Percentiles rank a stretch among this genome's conserved stretches.
Conservation (phyloP, 208 protist genomes). For the Acanthamoeba sp. region DNA sequence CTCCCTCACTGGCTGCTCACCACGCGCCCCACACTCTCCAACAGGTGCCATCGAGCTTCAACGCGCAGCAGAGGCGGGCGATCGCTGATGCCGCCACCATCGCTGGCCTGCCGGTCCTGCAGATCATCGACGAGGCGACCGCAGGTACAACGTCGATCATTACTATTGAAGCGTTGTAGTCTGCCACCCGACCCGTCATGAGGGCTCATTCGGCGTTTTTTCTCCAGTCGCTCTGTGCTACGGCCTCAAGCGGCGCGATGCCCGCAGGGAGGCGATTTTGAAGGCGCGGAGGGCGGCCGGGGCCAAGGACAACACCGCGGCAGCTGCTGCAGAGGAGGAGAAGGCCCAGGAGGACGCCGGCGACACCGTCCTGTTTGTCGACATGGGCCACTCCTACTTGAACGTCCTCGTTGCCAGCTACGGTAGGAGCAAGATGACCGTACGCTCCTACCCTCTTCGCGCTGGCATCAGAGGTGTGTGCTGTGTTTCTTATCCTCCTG, state of each 20-base stretch:
- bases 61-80: neutral
- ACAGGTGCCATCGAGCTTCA: conserved; percentile 23
- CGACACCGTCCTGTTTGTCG: conserved; percentile 58
- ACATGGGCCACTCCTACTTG: conserved; percentile 68
- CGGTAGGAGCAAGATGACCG: conserved; percentile 30
- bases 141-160: conserved; percentile 51
- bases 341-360: conserved; percentile 38
- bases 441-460: neutral
- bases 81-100: conserved; percentile 31
- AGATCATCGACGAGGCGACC: conserved; percentile 51
- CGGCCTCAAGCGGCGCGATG: conserved; percentile 20
- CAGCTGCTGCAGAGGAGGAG: conserved; percentile 2
- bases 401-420: conserved; percentile 30
- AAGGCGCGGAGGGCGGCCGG: neutral
- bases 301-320: neutral
- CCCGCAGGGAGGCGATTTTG: conserved; percentile 20
- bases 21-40: neutral
- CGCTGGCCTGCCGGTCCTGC: conserved; percentile 5
- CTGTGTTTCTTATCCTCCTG: too few species aligned
- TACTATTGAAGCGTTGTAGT: too few species aligned
- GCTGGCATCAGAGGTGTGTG: too few species aligned
- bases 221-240: conserved; percentile 62
- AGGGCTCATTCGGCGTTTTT: neutral
- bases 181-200: too few species aligned
- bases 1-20: too few species aligned